phyloP scores from a whole-genome alignment of 768 basidiomycete genomes.

The Leccinum incarnatum region DNA sequence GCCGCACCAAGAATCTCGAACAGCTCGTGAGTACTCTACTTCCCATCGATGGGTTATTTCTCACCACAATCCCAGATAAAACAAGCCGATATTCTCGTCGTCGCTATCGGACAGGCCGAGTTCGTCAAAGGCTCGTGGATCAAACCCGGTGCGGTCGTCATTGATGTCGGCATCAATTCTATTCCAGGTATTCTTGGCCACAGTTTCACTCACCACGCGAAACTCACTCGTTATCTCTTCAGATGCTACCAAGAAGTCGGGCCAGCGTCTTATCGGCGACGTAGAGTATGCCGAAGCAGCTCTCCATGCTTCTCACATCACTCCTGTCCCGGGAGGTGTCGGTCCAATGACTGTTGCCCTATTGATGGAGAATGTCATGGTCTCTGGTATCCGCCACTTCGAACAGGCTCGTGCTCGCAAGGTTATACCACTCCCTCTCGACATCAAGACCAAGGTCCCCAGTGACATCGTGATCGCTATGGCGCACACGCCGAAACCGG shows the following conservation, averaged over 20 bases:
- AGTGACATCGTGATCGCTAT: slow-evolving; percentile 96
- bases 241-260: slow-evolving; percentile 92
- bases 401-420: slow-evolving; percentile 62
- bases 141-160: slow-evolving; percentile 91
- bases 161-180: slow-evolving; percentile 98
- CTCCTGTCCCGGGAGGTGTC: slow-evolving; percentile 97
- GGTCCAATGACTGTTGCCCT: slow-evolving; percentile 99
- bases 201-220: neutral
- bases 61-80: slow-evolving; percentile 52
- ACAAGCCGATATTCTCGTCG: slow-evolving; percentile 88
- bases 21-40: slow-evolving; percentile 55
- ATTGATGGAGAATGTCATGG: slow-evolving; percentile 92
- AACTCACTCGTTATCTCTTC: neutral
- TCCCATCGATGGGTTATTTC: slow-evolving; percentile 10
- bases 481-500: slow-evolving; percentile 90
- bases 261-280: slow-evolving; percentile 94
- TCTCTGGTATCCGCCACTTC: slow-evolving; percentile 81
- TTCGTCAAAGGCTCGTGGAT: slow-evolving; percentile 93
- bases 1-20: slow-evolving; percentile 78
- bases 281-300: slow-evolving; percentile 83
- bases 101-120: slow-evolving; percentile 92
- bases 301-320: slow-evolving; percentile 82
- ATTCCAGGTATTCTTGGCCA: slow-evolving; percentile 61
- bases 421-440: slow-evolving; percentile 75
- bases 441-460: slow-evolving; percentile 83